Base-by-base conservation (phyloP, 2,329 filamentous ascomycete species). In the Ascochyta rabiei region DNA sequence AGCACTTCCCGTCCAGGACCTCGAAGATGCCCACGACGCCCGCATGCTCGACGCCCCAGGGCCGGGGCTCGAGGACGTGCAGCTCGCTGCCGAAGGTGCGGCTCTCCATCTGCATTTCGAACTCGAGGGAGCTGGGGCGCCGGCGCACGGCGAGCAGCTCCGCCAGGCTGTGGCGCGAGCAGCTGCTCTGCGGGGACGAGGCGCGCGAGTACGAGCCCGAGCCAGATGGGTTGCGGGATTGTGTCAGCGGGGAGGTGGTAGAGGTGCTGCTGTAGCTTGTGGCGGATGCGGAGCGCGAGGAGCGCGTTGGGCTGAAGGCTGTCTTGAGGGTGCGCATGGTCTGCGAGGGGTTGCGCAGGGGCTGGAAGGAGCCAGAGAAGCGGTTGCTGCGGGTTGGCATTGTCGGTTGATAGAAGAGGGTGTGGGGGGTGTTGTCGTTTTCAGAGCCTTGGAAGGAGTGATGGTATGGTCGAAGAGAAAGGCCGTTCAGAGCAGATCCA, bases 21-120 rank as follows among this genome's bases (percentile, higher is more conserved):
- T 75, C 71, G 34, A 75, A 75, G 28, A 76, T 76, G 19, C 74
- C 71, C 0, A 74, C 68, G 28, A 75, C 74, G 39, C 70, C 64
- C 4, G 68, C 67, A 1, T 57, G 49, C 28, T 43, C 54, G 6
- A 19, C 41, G 1, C 49, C 57, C 33, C 35, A 16, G 8, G 71
- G 71, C 48, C 74, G 23, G 0, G 74, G 74, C 63, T 76, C 74
- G 3, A 76, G 56, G 45, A 74, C 59, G 12, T 65, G 63, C 13
- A 73, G 42, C 48, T 71, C 69, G 31, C 61, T 54, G 19, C 62
- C 63, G 38, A 74, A 76, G 3, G 69, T 47, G 19, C 61, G 60
- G 33, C 55, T 54, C 61, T 76, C 74, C 62, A 71, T 68, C 38
- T 71, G 66, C 61, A 75, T 70, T 57, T 76, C 70, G 41, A 73